Evolutionary conservation across 2,329 filamentous ascomycete species (phyloP).

Genomic region (Aspergillus ibericus): DNA sequence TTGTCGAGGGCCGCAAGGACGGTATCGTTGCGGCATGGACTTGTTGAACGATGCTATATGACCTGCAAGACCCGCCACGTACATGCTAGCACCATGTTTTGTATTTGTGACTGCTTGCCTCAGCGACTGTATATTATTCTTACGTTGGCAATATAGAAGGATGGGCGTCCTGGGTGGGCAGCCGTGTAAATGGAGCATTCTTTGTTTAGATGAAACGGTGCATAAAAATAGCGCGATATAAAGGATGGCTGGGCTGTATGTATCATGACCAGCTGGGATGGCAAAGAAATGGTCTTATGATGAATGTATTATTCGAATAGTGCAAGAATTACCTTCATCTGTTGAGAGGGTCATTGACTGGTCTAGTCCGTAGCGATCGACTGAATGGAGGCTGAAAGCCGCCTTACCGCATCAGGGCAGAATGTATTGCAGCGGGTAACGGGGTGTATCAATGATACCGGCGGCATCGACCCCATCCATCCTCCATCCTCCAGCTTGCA

Average conservation of each 20-base stretch:
- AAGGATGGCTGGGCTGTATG: background rate
- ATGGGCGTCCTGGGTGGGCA: background rate
- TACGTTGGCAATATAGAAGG: background rate
- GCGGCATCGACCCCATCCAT: background rate
- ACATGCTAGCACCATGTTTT: constrained; percentile 9
- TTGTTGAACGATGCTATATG: constrained; percentile 49
- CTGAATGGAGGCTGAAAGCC: background rate
- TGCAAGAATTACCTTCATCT: background rate
- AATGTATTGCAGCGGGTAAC: background rate
- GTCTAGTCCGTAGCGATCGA: too few species aligned
- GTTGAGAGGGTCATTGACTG: background rate
- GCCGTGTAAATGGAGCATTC: background rate
- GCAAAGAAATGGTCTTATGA: background rate
- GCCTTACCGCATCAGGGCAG: constrained; percentile 11
- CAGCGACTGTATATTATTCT: constrained; percentile 20
- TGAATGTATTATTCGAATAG: background rate
- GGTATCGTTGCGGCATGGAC: constrained; percentile 91
- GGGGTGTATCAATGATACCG: background rate
- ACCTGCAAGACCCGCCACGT: background rate
- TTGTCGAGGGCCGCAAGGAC: constrained; percentile 85
- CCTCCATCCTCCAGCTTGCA: background rate
- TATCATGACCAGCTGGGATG: background rate
- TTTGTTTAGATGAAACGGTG: background rate
- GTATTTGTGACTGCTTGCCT: constrained; percentile 12
- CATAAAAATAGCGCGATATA: background rate